Percentiles rank a stretch among this genome's conserved stretches.
These are phyloP conservation scores for Hyaloscypha variabilis DNA, from an alignment of 495 filamentous ascomycete genomes.

Conservation along the genomic window DNA sequence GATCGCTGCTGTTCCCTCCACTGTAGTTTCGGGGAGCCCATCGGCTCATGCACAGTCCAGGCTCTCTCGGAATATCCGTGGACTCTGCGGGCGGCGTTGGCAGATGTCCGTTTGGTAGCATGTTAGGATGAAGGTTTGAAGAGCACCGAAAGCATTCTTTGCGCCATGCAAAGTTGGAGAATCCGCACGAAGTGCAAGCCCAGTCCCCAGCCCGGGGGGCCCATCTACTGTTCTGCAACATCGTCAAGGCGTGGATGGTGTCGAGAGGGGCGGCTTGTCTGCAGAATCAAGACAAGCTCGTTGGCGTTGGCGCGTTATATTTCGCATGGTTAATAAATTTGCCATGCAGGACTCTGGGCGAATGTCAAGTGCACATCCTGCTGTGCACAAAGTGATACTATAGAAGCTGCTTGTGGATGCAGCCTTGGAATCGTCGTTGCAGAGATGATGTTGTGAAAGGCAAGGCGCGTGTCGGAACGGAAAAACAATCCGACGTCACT, in stretches of 20 bases:
- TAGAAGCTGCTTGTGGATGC: neutral
- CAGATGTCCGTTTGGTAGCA: neutral
- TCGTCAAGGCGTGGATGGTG: neutral
- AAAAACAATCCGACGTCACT: neutral
- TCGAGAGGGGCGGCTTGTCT: neutral
- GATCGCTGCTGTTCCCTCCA: neutral
- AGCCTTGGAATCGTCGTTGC: neutral
- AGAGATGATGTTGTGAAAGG: neutral
- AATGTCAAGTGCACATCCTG: neutral
- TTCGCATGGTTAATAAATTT: neutral
- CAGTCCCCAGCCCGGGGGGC: slow-evolving; percentile 16
- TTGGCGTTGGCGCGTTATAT: neutral
- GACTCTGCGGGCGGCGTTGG: neutral
- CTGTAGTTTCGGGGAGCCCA: slow-evolving; percentile 28
- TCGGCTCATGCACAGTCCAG: slow-evolving; percentile 24
- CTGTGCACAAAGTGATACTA: neutral
- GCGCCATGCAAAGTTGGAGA: slow-evolving; percentile 42
- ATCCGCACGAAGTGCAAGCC: slow-evolving; percentile 42
- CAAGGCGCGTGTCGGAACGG: neutral
- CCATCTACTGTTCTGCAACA: slow-evolving; percentile 2
- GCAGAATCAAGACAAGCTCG: neutral
- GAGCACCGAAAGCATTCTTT: slow-evolving; percentile 26
- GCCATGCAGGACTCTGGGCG: neutral
- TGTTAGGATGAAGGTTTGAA: neutral
- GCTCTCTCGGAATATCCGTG: neutral